Conservation (phyloP, 2,329 filamentous ascomycete species). For the Penicillium crustosum region DNA sequence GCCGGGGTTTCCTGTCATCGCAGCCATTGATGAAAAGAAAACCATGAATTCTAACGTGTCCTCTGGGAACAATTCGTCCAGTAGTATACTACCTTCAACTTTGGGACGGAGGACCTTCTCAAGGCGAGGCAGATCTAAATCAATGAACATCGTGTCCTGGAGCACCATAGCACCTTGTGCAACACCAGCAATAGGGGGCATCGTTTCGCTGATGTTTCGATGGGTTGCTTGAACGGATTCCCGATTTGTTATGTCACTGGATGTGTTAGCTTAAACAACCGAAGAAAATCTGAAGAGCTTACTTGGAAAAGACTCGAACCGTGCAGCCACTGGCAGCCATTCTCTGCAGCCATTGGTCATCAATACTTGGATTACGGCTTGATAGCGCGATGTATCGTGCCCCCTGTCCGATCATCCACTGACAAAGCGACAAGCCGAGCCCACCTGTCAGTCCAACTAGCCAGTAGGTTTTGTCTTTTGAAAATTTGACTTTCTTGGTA, state of each 20-base stretch:
- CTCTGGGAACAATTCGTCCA: constrained; percentile 25
- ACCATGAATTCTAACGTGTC: constrained; percentile 47
- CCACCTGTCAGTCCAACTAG: constrained; percentile 31
- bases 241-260: constrained; percentile 23
- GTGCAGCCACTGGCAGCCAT: constrained; percentile 21
- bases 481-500: constrained; percentile 22
- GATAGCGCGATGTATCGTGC: constrained; percentile 30
- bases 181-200: constrained; percentile 42
- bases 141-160: constrained; percentile 33
- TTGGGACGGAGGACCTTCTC: constrained; percentile 41
- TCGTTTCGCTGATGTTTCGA: constrained; percentile 25
- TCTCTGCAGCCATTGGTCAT: constrained; percentile 22
- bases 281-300: neutral
- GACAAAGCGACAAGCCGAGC: constrained; percentile 30
- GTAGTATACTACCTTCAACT: constrained; percentile 24
- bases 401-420: constrained; percentile 32
- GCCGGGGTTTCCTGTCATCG: constrained; percentile 34
- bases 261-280: neutral
- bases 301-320: constrained; percentile 21
- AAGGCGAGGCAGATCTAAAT: constrained; percentile 18
- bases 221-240: constrained; percentile 25
- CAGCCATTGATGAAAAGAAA: constrained; percentile 41
- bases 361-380: constrained; percentile 32
- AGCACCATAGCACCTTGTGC: constrained; percentile 38
- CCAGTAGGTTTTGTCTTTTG: constrained; percentile 34